Evolutionary conservation across 805 yeast genomes (phyloP).

Genomic region (Candida nemodendra): DNA sequence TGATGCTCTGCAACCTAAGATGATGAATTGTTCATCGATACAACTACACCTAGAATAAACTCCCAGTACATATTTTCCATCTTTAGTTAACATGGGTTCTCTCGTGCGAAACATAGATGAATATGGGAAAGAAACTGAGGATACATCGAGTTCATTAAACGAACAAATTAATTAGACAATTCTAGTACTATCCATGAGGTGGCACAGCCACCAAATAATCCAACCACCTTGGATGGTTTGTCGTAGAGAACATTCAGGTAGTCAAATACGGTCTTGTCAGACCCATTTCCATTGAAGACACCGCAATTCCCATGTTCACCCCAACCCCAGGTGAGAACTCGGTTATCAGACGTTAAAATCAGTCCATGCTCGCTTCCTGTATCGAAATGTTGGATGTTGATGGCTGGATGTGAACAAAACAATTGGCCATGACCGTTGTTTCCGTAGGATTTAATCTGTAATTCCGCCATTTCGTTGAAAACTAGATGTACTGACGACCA

Average conservation of each 20-base stretch:
- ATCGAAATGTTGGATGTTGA: conserved; percentile 27
- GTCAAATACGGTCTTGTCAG: conserved; percentile 36
- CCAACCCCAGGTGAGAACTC: conserved; percentile 91
- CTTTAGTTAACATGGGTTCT: conserved; percentile 39
- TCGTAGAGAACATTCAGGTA: conserved; percentile 36
- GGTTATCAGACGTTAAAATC: conserved; percentile 28
- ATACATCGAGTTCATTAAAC: too few relatives aligned
- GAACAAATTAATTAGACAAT: too few relatives aligned
- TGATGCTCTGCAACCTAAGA: conserved; percentile 1
- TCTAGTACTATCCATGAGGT: conserved; percentile 64
- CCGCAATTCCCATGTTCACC: conserved; percentile 99
- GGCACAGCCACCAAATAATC: conserved; percentile 64
- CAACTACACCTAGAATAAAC: conserved; percentile 59
- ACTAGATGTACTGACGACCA: conserved; percentile 76
- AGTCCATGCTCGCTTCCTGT: conserved; percentile 91
- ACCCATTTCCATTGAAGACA: conserved; percentile 14
- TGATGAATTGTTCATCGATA: conserved; percentile 39
- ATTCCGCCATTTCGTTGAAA: conserved; percentile 3
- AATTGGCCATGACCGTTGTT: conserved; percentile 77
- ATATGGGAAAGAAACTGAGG: conserved; percentile 76
- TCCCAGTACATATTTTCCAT: conserved; percentile 84
- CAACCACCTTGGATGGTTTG: conserved; percentile 24
- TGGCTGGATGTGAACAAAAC: conserved; percentile 22
- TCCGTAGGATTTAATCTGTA: conserved; percentile 52
- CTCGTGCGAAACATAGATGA: conserved; percentile 50